These are phyloP conservation scores for Smallanthus sonchifolius DNA, from an alignment of 129 eudicot species.

Conservation along the genomic window DNA sequence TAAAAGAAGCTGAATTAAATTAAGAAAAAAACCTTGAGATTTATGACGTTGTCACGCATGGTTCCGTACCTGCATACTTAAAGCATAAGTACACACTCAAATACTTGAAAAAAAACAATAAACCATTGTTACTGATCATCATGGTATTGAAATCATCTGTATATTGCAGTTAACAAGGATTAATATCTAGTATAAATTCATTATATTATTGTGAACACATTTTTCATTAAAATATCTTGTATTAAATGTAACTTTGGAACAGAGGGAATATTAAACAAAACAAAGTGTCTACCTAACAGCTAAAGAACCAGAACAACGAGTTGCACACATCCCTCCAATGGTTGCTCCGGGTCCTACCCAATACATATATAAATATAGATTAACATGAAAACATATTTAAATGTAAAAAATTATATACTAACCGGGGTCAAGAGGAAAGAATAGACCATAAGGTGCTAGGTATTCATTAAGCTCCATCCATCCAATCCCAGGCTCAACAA, in stretches of 20 bases:
- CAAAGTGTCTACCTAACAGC: conserved; percentile 73
- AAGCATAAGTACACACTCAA: conserved; percentile 27
- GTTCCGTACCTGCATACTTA: conserved; percentile 86
- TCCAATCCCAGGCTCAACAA: conserved; percentile 99
- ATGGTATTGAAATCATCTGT: not conserved
- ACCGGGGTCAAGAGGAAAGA: conserved; percentile 99
- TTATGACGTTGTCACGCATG: conserved; percentile 97
- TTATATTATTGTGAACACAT: not conserved
- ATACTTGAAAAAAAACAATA: conserved; percentile 17
- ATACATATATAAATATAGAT: not conserved
- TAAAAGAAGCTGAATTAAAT: not conserved
- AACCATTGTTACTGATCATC: not conserved
- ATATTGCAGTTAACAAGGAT: not conserved
- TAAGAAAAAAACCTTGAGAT: conserved; percentile 57
- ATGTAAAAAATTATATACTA: conserved; percentile 16
- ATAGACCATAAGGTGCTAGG: conserved; percentile 88
- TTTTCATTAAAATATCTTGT: not conserved
- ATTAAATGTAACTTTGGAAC: not conserved
- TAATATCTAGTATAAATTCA: conserved; percentile 6
- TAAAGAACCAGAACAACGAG: conserved; percentile 98
- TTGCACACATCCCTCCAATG: conserved; percentile 98
- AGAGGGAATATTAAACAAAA: conserved; percentile 8
- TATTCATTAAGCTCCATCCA: conserved; percentile 99
- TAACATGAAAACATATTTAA: not conserved
- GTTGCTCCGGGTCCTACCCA: conserved; percentile 97